Evolutionary conservation across 495 filamentous ascomycete genomes (phyloP).

Genomic region (Geoglossum glabrum): DNA sequence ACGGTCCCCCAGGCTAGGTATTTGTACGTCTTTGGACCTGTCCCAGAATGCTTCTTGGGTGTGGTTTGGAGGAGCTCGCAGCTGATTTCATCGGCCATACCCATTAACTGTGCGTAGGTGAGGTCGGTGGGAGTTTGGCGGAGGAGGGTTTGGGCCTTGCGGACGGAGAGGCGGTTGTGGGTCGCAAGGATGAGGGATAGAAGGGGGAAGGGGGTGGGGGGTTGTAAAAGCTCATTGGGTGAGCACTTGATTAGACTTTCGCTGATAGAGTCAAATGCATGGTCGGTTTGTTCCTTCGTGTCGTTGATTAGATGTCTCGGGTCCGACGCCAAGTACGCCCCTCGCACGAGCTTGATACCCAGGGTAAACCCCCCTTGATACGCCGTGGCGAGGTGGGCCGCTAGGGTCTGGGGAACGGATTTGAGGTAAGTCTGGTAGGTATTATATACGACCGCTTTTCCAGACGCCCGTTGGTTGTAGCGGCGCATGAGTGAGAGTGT

Average conservation of each 20-base stretch:
- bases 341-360: constrained; percentile 81
- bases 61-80: constrained; percentile 60
- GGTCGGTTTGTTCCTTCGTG: constrained; percentile 65
- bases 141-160: constrained; percentile 42
- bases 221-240: constrained; percentile 31
- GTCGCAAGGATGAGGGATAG: constrained; percentile 64
- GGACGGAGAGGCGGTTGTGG: constrained; percentile 76
- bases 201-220: constrained; percentile 26
- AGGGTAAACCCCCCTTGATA: constrained; percentile 50
- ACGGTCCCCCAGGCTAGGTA: constrained; percentile 84
- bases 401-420: constrained; percentile 41
- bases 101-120: constrained; percentile 78
- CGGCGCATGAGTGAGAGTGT: constrained; percentile 52
- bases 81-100: constrained; percentile 92
- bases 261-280: constrained; percentile 40
- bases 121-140: constrained; percentile 24
- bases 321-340: constrained; percentile 72
- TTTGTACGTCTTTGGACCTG: constrained; percentile 46
- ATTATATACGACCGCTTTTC: constrained; percentile 44
- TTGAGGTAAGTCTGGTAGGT: constrained; percentile 79
- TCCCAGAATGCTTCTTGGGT: constrained; percentile 13
- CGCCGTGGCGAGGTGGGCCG: constrained; percentile 44
- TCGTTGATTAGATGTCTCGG: constrained; percentile 59
- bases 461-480: constrained; percentile 48
- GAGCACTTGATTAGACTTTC: constrained; percentile 23